Percentiles rank a stretch among this genome's conserved stretches.
Evolutionary conservation across 169 alveolate species (phyloP).

Genomic region (Plasmodium adleri): DNA sequence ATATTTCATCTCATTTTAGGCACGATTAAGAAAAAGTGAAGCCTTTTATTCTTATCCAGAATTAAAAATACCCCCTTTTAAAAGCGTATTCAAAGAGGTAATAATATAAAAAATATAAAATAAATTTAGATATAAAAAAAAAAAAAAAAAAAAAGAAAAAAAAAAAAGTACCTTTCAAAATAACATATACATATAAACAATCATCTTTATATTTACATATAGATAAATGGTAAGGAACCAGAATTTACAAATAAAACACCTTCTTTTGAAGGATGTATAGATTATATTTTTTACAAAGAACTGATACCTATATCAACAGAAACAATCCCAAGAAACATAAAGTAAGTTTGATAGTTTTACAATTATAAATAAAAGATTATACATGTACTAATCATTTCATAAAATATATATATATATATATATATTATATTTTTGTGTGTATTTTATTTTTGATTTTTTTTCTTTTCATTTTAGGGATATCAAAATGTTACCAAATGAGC

Average conservation of each 20-base stretch:
- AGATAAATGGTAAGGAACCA: constrained; percentile 67
- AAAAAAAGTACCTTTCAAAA: neutral
- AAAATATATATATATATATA: neutral
- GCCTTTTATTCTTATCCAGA: constrained; percentile 17
- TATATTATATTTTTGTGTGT: neutral
- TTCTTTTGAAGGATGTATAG: constrained; percentile 30
- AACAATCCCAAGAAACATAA: constrained; percentile 23
- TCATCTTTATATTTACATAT: neutral
- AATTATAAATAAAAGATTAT: neutral
- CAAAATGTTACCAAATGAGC: constrained; percentile 24
- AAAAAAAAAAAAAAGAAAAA: no score
- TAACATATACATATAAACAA: neutral
- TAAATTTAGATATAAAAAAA: no score
- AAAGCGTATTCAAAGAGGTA: constrained; percentile 57
- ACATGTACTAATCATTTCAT: neutral
- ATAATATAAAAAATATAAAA: neutral
- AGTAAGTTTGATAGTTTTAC: neutral
- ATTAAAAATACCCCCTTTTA: constrained; percentile 28
- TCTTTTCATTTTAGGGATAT: constrained; percentile 12
- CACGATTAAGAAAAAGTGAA: constrained; percentile 30
- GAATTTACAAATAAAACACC: constrained; percentile 47
- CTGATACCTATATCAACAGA: constrained; percentile 46
- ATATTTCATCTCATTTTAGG: constrained; percentile 5
- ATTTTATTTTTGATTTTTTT: constrained; percentile 5
- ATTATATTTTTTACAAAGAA: constrained; percentile 42